A percentile compares a stretch with the other conserved stretches of the same genome.
Conservation (phyloP, 2,329 filamentous ascomycete species). For the Dothistroma septosporum region DNA sequence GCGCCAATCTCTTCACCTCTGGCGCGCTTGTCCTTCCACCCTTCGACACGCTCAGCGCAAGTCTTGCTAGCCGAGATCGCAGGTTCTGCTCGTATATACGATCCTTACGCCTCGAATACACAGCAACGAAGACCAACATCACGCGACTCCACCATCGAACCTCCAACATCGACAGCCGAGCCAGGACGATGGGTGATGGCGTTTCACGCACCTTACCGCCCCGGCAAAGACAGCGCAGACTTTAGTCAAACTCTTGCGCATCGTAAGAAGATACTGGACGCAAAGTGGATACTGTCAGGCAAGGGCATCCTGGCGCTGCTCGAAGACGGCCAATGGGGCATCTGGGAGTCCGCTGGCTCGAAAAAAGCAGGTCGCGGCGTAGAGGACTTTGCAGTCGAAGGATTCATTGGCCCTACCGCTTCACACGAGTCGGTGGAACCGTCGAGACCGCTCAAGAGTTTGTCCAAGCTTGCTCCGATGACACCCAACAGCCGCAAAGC, state of each 20-base stretch:
- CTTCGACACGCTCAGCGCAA: conserved; percentile 28
- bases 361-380: conserved; percentile 19
- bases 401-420: conserved; percentile 28
- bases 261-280: conserved; percentile 48
- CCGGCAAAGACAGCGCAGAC: conserved; percentile 15
- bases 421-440: conserved; percentile 21
- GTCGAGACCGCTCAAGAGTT: conserved; percentile 32
- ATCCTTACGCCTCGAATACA: conserved; percentile 43
- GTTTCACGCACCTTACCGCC: conserved; percentile 28
- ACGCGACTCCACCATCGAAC: conserved; percentile 19
- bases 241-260: conserved; percentile 32
- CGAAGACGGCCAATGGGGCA: conserved; percentile 50
- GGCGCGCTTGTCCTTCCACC: conserved; percentile 25
- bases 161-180: not conserved
- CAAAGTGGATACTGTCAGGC: conserved; percentile 46
- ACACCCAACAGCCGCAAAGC: conserved; percentile 49
- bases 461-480: conserved; percentile 45
- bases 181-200: conserved; percentile 30
- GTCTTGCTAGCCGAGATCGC: conserved; percentile 53
- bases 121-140: conserved; percentile 24
- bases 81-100: conserved; percentile 57
- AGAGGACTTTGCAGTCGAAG: conserved; percentile 29
- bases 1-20: conserved; percentile 18
- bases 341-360: conserved; percentile 43
- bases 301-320: conserved; percentile 45